Conservation (phyloP, 2,329 filamentous ascomycete species). For the Tolypocladium cylindrosporum region DNA sequence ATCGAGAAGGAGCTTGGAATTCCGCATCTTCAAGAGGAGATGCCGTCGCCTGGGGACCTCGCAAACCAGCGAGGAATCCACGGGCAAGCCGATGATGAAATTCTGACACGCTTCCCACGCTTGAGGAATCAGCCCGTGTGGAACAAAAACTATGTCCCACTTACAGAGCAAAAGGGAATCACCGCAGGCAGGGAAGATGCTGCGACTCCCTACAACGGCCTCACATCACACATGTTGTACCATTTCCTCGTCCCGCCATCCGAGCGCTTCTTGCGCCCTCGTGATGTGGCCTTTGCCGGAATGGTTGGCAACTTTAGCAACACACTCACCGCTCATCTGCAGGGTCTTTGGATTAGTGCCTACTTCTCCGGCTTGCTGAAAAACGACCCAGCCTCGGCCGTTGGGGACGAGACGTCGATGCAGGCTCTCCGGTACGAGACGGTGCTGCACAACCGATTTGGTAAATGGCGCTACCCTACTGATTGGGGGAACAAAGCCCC, state of each 20-base stretch:
- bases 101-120: slow-evolving; percentile 41
- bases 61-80: slow-evolving; percentile 26
- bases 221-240: slow-evolving; percentile 29
- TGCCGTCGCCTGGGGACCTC: slow-evolving; percentile 14
- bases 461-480: slow-evolving; percentile 56
- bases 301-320: slow-evolving; percentile 32
- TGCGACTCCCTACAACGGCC: slow-evolving; percentile 12
- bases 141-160: slow-evolving; percentile 33
- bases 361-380: slow-evolving; percentile 37
- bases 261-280: slow-evolving; percentile 19
- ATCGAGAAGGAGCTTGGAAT: slow-evolving; percentile 38
- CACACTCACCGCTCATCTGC: slow-evolving; percentile 30
- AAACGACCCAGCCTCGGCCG: slow-evolving; percentile 9
- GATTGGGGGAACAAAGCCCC: slow-evolving; percentile 54
- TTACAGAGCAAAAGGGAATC: slow-evolving; percentile 27
- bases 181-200: slow-evolving; percentile 18
- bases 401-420: slow-evolving; percentile 21
- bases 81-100: slow-evolving; percentile 38
- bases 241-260: slow-evolving; percentile 36
- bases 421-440: slow-evolving; percentile 40
- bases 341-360: slow-evolving; percentile 54
- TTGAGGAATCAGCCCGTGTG: slow-evolving; percentile 40
- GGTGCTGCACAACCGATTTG: slow-evolving; percentile 57
- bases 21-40: slow-evolving; percentile 24
- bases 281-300: slow-evolving; percentile 35